Evolutionary conservation across 495 filamentous ascomycete genomes (phyloP).

Genomic region (Neurospora africana): DNA sequence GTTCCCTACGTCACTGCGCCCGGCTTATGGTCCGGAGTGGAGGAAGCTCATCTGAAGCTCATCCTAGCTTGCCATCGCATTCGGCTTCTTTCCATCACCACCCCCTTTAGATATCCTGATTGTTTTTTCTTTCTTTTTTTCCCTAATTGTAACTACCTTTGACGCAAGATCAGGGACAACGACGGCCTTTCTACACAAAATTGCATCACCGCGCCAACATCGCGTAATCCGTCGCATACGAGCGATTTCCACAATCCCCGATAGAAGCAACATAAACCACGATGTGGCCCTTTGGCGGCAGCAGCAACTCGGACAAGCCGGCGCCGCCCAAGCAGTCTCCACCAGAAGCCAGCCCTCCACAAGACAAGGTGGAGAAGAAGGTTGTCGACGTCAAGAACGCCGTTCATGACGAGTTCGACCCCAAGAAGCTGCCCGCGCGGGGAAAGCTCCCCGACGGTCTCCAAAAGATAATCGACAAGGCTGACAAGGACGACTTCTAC

Average conservation of each 20-base stretch:
- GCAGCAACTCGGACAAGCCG: slow-evolving; percentile 31
- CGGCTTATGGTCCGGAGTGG: background rate
- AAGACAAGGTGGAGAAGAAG: slow-evolving; percentile 5
- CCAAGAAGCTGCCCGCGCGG: slow-evolving; percentile 42
- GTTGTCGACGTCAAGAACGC: slow-evolving; percentile 9
- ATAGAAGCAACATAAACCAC: background rate
- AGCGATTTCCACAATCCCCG: background rate
- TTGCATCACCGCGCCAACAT: background rate
- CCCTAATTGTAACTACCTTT: background rate
- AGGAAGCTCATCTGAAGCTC: background rate
- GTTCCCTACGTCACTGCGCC: background rate
- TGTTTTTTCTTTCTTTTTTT: too few species aligned
- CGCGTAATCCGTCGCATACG: background rate
- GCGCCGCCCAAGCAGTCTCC: slow-evolving; percentile 5
- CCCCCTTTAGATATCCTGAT: background rate
- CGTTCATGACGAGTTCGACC: slow-evolving; percentile 22
- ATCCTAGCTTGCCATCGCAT: background rate
- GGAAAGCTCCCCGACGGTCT: slow-evolving; percentile 57
- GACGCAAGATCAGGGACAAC: background rate
- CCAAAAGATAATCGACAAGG: slow-evolving; percentile 55
- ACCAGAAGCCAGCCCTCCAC: slow-evolving; percentile 6
- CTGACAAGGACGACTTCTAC: slow-evolving; percentile 67
- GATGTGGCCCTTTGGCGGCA: slow-evolving; percentile 32
- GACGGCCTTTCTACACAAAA: background rate
- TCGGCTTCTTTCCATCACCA: background rate